Conservation (phyloP, 1,284 basidiomycete species). For the Pisolithus thermaeus region DNA sequence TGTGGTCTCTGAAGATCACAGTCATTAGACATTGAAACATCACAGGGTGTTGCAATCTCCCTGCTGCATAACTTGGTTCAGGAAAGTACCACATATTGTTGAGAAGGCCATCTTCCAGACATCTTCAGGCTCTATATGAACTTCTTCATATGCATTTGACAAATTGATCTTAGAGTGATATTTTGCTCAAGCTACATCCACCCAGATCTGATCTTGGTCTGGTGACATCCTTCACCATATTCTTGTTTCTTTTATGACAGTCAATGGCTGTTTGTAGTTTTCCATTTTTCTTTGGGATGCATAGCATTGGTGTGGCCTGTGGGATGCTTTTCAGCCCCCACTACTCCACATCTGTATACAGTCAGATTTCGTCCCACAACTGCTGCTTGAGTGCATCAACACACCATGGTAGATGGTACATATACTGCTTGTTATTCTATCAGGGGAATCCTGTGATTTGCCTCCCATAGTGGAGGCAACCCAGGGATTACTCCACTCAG, state of each 20-base stretch:
- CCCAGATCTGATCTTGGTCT: conserved; percentile 23
- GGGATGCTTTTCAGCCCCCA: conserved; percentile 19
- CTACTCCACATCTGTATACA: conserved; percentile 26
- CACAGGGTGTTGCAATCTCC: conserved; percentile 29
- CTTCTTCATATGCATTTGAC: conserved; percentile 32
- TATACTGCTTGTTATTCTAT: conserved; percentile 19
- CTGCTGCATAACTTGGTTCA: conserved; percentile 28
- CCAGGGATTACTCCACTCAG: conserved; percentile 15
- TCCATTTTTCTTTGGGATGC: conserved; percentile 20
- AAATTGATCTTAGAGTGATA: conserved; percentile 25
- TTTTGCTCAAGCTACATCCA: conserved; percentile 15
- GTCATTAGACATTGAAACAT: conserved; percentile 33
- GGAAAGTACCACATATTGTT: conserved; percentile 20
- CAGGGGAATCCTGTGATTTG: conserved; percentile 30
- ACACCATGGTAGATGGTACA: conserved; percentile 23
- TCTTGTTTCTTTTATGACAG: conserved; percentile 21
- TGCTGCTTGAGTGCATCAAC: conserved; percentile 18
- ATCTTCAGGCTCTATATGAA: conserved; percentile 15
- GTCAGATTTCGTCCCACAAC: conserved; percentile 24
- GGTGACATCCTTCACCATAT: conserved; percentile 23
- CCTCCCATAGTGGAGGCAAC: conserved; percentile 22
- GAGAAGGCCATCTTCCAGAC: conserved; percentile 9
- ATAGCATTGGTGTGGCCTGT: conserved; percentile 24
- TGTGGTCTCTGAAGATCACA: conserved; percentile 23
- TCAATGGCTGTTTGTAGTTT: background rate